These are phyloP conservation scores for Trichoderma sp. DNA, from an alignment of 2,329 filamentous ascomycete genomes.

Conservation along the genomic window DNA sequence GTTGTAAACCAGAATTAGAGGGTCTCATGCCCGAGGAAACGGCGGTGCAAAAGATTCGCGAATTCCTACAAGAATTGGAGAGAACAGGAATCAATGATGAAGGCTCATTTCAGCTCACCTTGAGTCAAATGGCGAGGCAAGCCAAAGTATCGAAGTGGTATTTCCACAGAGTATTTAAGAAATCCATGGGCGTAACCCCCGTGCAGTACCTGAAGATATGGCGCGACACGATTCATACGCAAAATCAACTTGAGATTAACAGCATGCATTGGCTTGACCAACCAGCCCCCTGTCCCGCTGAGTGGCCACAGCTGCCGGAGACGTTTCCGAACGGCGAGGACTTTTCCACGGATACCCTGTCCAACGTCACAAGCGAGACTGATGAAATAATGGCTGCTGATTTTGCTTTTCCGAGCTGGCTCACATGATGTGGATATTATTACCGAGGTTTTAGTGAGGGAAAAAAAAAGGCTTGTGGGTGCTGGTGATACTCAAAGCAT, in stretches of 20 bases:
- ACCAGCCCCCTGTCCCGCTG: not conserved
- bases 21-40: not conserved
- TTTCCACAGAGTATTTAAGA: slow-evolving; percentile 14
- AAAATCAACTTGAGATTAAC: not conserved
- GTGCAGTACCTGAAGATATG: slow-evolving; percentile 8
- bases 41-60: slow-evolving; percentile 1
- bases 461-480: not conserved
- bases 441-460: not conserved
- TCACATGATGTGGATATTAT: not conserved
- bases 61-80: not conserved
- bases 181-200: not conserved
- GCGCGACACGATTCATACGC: not conserved
- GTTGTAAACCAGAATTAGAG: not conserved
- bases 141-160: slow-evolving; percentile 13
- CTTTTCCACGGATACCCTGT: not conserved
- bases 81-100: not conserved
- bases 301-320: slow-evolving; percentile 1
- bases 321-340: not conserved
- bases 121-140: slow-evolving; percentile 8
- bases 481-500: not conserved
- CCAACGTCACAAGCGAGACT: not conserved
- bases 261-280: not conserved
- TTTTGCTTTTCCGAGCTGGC: not conserved
- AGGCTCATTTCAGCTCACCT: not conserved
- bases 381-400: not conserved